Evolutionary conservation across 2,329 filamentous ascomycete genomes (phyloP).

Genomic region (Diaporthe australafricana): DNA sequence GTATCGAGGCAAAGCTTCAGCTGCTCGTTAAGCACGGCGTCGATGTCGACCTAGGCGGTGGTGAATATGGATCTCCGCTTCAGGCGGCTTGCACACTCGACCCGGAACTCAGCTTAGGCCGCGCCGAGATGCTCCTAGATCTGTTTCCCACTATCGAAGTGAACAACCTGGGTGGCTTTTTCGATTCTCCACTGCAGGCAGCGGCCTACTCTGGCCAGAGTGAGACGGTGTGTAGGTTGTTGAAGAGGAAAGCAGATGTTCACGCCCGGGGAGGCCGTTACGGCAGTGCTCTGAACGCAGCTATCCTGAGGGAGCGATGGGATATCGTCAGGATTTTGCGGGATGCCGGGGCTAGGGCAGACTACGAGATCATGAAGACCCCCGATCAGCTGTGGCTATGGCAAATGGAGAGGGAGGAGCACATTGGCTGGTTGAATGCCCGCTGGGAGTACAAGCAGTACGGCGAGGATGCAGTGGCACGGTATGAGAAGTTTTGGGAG

Average conservation of each 20-base stretch:
- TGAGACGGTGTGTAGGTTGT: background rate
- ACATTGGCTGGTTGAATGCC: background rate
- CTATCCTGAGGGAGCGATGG: background rate
- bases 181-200: background rate
- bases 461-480: background rate
- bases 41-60: background rate
- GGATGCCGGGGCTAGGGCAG: background rate
- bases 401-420: background rate
- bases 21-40: background rate
- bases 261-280: background rate
- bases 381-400: background rate
- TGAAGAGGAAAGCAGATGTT: background rate
- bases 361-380: background rate
- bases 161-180: background rate
- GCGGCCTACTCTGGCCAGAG: background rate
- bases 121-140: background rate
- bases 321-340: background rate
- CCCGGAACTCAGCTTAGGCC: background rate
- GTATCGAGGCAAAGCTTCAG: background rate
- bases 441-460: background rate
- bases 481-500: background rate
- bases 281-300: background rate
- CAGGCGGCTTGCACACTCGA: background rate
- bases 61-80: background rate
- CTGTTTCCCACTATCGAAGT: background rate